A percentile compares a stretch with the other conserved stretches of the same genome.
Evolutionary conservation across 2,329 filamentous ascomycete genomes (phyloP).

Genomic region (Aureobasidium mangrovei): DNA sequence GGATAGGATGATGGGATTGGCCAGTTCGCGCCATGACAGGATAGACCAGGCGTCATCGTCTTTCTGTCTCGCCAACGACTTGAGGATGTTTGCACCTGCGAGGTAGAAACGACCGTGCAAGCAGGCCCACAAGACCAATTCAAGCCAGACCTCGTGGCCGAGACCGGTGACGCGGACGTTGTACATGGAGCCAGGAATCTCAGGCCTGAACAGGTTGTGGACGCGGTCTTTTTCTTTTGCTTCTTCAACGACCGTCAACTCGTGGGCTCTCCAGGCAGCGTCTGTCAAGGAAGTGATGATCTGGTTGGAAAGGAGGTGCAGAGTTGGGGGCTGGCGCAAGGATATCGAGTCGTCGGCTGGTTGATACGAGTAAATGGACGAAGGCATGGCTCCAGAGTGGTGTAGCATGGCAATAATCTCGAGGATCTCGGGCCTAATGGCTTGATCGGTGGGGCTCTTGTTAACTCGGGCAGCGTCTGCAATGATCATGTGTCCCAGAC

Average conservation of each 20-base stretch:
- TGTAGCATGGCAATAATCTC: constrained; percentile 42
- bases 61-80: constrained; percentile 19
- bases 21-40: constrained; percentile 36
- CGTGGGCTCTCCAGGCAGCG: constrained; percentile 41
- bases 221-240: constrained; percentile 27
- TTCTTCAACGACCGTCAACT: constrained; percentile 25
- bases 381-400: constrained; percentile 38
- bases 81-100: constrained; percentile 35
- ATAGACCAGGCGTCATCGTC: constrained; percentile 22
- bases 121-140: constrained; percentile 45
- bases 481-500: constrained; percentile 38
- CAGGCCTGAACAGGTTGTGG: constrained; percentile 32
- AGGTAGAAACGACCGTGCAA: constrained; percentile 39
- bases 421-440: constrained; percentile 36
- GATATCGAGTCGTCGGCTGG: constrained; percentile 28
- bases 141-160: constrained; percentile 41
- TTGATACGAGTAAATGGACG: constrained; percentile 35
- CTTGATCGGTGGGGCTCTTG: constrained; percentile 16
- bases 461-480: constrained; percentile 20
- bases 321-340: constrained; percentile 39
- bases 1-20: constrained; percentile 23
- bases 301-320: constrained; percentile 39
- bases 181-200: constrained; percentile 37
- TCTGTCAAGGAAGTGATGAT: constrained; percentile 43
- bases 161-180: constrained; percentile 33